These are phyloP conservation scores for Termitomyces sp. DNA, from an alignment of 1,284 basidiomycete genomes.

Conservation along the genomic window DNA sequence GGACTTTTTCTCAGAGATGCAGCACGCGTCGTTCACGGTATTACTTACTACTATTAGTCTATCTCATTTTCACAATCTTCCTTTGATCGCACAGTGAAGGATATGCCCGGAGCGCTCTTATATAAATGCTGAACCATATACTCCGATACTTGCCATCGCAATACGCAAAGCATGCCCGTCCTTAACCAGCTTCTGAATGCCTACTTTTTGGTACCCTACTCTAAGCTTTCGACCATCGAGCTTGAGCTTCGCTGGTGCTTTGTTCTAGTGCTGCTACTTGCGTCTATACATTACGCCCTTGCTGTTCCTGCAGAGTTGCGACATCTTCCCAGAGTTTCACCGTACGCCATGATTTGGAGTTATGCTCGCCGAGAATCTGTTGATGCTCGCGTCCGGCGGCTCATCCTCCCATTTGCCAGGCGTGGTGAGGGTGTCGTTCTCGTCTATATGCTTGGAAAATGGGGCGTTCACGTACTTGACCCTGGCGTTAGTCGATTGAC, in stretches of 20 bases:
- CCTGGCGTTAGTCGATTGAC: slow-evolving; percentile 14
- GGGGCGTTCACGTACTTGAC: slow-evolving; percentile 24
- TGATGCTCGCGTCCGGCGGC: slow-evolving; percentile 18
- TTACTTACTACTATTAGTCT: neutral
- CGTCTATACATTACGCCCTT: slow-evolving; percentile 12
- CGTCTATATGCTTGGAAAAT: slow-evolving; percentile 24
- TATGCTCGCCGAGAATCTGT: slow-evolving; percentile 21
- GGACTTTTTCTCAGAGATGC: neutral
- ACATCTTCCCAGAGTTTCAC: slow-evolving; percentile 22
- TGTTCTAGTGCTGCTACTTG: slow-evolving; percentile 1
- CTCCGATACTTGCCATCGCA: neutral
- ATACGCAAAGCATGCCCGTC: neutral
- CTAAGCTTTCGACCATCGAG: slow-evolving; percentile 4
- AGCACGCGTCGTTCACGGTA: neutral
- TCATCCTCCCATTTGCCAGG: slow-evolving; percentile 21
- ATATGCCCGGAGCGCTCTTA: neutral
- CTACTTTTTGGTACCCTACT: slow-evolving; percentile 3
- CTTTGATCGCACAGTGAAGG: slow-evolving; percentile 2
- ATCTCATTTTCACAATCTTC: neutral
- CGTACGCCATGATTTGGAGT: slow-evolving; percentile 22
- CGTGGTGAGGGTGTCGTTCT: slow-evolving; percentile 22
- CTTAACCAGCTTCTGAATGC: slow-evolving; percentile 1
- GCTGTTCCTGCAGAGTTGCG: slow-evolving; percentile 20
- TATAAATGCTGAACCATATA: neutral
- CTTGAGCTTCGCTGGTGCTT: slow-evolving; percentile 9